Evolutionary conservation across 805 yeast species (phyloP).

Genomic region (Barnettozyma salicaria): DNA sequence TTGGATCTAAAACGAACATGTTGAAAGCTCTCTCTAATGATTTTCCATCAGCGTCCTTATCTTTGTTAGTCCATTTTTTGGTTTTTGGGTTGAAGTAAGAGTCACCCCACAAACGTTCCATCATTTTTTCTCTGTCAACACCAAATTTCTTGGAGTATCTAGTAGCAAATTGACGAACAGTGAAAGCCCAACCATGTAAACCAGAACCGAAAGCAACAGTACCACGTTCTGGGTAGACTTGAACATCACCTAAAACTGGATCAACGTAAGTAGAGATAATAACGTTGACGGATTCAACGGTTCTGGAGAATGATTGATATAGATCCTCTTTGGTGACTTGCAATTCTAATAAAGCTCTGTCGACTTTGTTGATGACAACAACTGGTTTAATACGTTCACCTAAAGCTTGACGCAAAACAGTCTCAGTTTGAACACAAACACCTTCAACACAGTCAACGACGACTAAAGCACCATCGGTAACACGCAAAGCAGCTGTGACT

Average conservation of each 20-base stretch:
- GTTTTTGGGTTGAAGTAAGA: constrained; percentile 99
- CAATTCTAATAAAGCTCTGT: constrained; percentile 98
- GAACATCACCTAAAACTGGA: constrained; percentile 86
- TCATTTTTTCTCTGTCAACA: constrained; percentile 96
- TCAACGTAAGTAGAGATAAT: constrained; percentile 94
- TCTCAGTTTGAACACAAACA: constrained; percentile 99
- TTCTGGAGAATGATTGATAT: constrained; percentile 97
- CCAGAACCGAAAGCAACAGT: constrained; percentile 99
- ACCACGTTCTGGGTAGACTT: constrained; percentile 98
- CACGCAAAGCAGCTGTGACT: constrained; percentile 99
- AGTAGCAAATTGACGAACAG: constrained; percentile 96
- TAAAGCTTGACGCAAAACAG: constrained; percentile 97
- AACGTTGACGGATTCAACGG: constrained; percentile 99
- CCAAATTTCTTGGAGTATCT: constrained; percentile 99
- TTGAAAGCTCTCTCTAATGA: constrained; percentile 97
- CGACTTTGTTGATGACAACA: constrained; percentile 97
- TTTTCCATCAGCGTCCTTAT: constrained; percentile 92
- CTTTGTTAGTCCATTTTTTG: constrained; percentile 98
- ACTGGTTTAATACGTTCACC: constrained; percentile 99
- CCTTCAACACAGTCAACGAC: constrained; percentile 99
- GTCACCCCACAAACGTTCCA: constrained; percentile 99
- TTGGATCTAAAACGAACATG: constrained; percentile 98
- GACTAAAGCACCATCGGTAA: constrained; percentile 99
- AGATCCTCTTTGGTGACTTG: constrained; percentile 98
- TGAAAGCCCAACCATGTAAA: constrained; percentile 99